A percentile compares a stretch with the other conserved stretches of the same genome.
phyloP scores from a whole-genome alignment of 2,329 filamentous ascomycete genomes.

The Rutstroemia sydowiana region DNA sequence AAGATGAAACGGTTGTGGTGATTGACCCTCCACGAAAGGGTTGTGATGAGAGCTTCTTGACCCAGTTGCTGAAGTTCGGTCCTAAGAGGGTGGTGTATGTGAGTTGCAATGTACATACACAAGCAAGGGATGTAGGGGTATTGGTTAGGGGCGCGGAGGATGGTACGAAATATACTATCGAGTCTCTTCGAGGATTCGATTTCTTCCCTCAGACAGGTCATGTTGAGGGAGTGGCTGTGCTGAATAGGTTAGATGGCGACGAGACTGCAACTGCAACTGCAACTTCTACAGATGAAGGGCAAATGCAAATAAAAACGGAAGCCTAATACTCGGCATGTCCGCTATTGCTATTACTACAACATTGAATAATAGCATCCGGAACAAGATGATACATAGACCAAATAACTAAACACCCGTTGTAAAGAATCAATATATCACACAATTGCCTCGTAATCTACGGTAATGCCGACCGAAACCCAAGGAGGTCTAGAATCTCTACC shows the following conservation, averaged over 20 bases:
- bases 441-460: no score
- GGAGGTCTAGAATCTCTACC: no score
- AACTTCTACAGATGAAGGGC: background rate
- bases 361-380: no score
- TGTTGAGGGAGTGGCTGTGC: slow-evolving; percentile 59
- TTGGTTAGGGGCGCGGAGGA: slow-evolving; percentile 63
- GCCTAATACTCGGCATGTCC: background rate
- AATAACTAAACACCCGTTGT: no score
- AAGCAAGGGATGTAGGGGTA: slow-evolving; percentile 86
- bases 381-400: no score
- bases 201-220: slow-evolving; percentile 88
- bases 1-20: slow-evolving; percentile 83
- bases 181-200: slow-evolving; percentile 87
- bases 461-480: no score
- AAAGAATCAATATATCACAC: no score
- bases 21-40: slow-evolving; percentile 96
- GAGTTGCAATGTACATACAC: slow-evolving; percentile 96
- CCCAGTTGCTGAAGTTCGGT: slow-evolving; percentile 70
- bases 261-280: background rate
- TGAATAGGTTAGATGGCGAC: slow-evolving; percentile 47
- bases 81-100: slow-evolving; percentile 85
- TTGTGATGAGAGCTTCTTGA: slow-evolving; percentile 77
- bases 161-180: slow-evolving; percentile 65
- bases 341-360: no score
- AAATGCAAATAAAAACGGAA: background rate